Conservation (phyloP, 1,284 basidiomycete genomes). For the Moesziomyces sp. region DNA sequence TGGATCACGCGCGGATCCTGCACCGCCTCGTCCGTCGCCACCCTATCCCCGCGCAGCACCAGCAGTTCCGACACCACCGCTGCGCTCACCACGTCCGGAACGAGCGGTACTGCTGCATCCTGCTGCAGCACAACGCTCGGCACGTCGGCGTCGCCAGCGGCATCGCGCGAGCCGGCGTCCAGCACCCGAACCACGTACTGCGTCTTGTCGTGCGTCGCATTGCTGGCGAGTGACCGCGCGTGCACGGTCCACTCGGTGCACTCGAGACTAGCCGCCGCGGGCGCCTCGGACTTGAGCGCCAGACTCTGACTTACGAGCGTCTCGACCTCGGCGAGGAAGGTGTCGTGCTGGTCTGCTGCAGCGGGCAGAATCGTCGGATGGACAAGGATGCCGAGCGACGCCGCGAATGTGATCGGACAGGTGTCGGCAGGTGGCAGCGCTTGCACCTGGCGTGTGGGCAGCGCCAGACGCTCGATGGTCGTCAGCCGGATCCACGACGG, state of each 20-base stretch:
- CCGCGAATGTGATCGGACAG: constrained; percentile 37
- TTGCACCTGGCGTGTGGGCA: constrained; percentile 43
- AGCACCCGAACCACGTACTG: constrained; percentile 14
- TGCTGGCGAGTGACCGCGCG: background rate
- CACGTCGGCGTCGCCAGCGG: background rate
- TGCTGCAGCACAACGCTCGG: constrained; percentile 12
- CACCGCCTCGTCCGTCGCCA: constrained; percentile 10
- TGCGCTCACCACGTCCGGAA: constrained; percentile 37
- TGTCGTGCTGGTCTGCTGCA: background rate
- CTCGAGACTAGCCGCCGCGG: constrained; percentile 21
- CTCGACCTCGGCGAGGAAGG: constrained; percentile 18
- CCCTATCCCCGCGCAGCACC: constrained; percentile 21
- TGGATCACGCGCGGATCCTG: constrained; percentile 54
- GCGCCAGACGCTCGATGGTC: constrained; percentile 54
- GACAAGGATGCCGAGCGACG: constrained; percentile 15
- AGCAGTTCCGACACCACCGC: constrained; percentile 34
- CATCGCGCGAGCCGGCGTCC: background rate
- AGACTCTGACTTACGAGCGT: constrained; percentile 35
- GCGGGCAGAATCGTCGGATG: constrained; percentile 11
- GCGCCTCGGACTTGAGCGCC: constrained; percentile 15
- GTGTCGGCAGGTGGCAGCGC: constrained; percentile 13
- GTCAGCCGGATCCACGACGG: constrained; percentile 59
- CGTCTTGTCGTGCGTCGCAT: background rate
- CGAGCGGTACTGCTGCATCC: constrained; percentile 9
- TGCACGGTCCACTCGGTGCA: constrained; percentile 36